Percentiles rank a stretch among this genome's conserved stretches.
These are phyloP conservation scores for Penicillium taxi DNA, from an alignment of 495 filamentous ascomycete species.

Conservation along the genomic window DNA sequence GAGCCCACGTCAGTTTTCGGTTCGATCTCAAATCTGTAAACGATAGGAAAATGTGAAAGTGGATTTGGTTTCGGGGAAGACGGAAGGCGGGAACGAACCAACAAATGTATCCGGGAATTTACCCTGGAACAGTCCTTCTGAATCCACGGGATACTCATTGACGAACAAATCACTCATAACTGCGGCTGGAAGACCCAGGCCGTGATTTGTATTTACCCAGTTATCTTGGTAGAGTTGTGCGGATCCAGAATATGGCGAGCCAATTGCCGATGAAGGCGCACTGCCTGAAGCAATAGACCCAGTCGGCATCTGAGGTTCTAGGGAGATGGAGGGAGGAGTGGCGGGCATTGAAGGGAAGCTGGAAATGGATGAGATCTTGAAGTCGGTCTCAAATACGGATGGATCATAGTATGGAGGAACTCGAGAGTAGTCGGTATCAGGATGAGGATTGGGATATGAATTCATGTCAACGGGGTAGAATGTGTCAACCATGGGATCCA, in stretches of 20 bases:
- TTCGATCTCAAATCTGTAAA: background rate
- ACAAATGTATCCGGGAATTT: conserved; percentile 58
- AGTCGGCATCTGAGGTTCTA: conserved; percentile 45
- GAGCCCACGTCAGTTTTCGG: conserved; percentile 7
- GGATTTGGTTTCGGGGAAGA: too few relatives aligned
- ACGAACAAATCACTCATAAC: conserved; percentile 54
- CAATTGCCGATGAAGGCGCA: conserved; percentile 71
- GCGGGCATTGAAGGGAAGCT: conserved; percentile 30
- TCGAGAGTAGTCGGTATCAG: conserved; percentile 18
- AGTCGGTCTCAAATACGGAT: conserved; percentile 19
- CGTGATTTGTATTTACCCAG: conserved; percentile 54
- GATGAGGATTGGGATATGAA: conserved; percentile 19
- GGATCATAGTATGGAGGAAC: conserved; percentile 25
- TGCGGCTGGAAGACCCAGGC: conserved; percentile 61
- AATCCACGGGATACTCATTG: conserved; percentile 37
- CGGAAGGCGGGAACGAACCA: conserved; percentile 58
- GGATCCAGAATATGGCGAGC: conserved; percentile 67
- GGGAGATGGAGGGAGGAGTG: conserved; percentile 27
- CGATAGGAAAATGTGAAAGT: too few relatives aligned
- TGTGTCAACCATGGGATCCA: conserved; percentile 33
- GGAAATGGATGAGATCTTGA: conserved; percentile 24
- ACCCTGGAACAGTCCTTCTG: conserved; percentile 44
- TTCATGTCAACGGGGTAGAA: conserved; percentile 27
- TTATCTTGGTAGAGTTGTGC: conserved; percentile 51
- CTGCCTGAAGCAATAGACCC: conserved; percentile 69